phyloP scores from a whole-genome alignment of 2,329 filamentous ascomycete genomes.

The Colletotrichum cordylinicola region DNA sequence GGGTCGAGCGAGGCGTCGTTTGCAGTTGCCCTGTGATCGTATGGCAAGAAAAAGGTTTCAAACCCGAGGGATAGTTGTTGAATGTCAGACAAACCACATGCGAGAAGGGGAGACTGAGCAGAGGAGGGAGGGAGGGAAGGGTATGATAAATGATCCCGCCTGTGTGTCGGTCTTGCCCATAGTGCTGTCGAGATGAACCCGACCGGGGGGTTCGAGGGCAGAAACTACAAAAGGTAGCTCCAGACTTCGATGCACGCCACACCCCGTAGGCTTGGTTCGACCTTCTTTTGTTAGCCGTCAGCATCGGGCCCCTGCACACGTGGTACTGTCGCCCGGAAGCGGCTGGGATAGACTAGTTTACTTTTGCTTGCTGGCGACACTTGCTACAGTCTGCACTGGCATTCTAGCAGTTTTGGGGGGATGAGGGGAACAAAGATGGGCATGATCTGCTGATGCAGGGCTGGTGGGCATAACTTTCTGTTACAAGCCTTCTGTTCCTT shows the following conservation, averaged over 20 bases:
- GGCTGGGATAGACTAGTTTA: background rate
- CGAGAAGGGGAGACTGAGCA: background rate
- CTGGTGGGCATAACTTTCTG: background rate
- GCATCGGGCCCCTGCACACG: constrained; percentile 8
- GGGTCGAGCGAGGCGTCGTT: background rate
- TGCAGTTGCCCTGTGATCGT: background rate
- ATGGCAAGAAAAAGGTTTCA: background rate
- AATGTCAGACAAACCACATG: background rate
- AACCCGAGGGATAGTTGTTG: background rate
- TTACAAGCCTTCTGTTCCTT: background rate
- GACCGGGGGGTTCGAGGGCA: background rate
- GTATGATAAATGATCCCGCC: background rate
- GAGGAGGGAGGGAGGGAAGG: background rate
- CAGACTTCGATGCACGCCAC: background rate
- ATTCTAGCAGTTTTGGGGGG: background rate
- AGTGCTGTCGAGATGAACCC: constrained; percentile 3
- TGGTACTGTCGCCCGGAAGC: constrained; percentile 12
- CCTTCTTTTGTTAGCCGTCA: background rate
- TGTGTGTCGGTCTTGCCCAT: background rate
- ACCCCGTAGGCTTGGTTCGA: constrained; percentile 5
- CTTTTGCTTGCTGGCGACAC: background rate
- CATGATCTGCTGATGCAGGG: background rate
- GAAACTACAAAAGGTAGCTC: background rate
- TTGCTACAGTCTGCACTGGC: background rate
- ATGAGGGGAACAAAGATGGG: background rate